Conservation (phyloP, 305 asterid genomes). For the Striga hermonthica region DNA sequence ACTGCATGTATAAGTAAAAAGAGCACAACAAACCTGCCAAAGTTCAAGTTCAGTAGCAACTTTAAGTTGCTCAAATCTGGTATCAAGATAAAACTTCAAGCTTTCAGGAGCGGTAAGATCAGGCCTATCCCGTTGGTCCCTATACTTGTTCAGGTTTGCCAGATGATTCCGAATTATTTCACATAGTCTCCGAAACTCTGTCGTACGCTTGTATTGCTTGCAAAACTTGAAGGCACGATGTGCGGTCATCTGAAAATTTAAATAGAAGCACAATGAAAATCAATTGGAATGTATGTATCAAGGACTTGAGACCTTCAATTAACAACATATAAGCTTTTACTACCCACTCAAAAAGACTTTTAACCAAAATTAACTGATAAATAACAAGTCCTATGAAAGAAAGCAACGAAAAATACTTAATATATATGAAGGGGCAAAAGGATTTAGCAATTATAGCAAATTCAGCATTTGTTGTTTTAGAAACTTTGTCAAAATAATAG, state of each 20-base stretch:
- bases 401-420: too few species aligned
- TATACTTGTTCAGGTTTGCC: constrained; percentile 89
- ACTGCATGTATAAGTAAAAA: constrained; percentile 13
- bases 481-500: too few species aligned
- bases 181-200: constrained; percentile 90
- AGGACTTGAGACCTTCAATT: too few species aligned
- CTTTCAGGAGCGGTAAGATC: constrained; percentile 92
- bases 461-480: too few species aligned
- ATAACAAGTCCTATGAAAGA: too few species aligned
- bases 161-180: constrained; percentile 92
- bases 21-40: constrained; percentile 71
- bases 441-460: too few species aligned
- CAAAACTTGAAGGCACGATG: constrained; percentile 97
- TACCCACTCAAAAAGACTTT: not conserved
- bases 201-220: constrained; percentile 91
- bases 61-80: constrained; percentile 93
- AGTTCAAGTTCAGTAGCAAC: constrained; percentile 90
- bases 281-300: not conserved
- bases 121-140: constrained; percentile 97
- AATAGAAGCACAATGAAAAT: constrained; percentile 16
- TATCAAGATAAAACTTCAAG: constrained; percentile 87
- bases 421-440: too few species aligned
- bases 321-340: not conserved
- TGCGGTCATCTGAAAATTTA: constrained; percentile 74
- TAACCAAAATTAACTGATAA: too few species aligned